These are phyloP conservation scores for Phytophthora sojae DNA, from an alignment of 352 stramenopile genomes.

Conservation along the genomic window DNA sequence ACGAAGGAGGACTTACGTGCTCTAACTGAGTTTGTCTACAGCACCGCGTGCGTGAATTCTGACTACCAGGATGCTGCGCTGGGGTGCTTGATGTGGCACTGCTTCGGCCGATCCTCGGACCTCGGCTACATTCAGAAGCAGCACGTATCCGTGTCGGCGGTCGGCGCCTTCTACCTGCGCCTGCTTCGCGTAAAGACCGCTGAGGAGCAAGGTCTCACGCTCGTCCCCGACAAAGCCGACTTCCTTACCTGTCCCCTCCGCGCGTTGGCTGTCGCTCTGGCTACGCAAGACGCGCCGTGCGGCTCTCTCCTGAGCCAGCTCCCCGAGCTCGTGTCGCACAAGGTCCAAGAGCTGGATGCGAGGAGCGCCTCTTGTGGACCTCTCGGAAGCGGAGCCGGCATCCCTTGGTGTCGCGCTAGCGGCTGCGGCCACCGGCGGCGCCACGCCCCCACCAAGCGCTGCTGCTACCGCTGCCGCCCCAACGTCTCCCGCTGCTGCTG, in stretches of 20 bases:
- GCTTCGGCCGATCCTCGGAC: slow-evolving; percentile 41
- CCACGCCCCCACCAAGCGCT: too few relatives aligned
- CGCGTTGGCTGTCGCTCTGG: slow-evolving; percentile 21
- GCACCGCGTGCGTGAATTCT: background rate
- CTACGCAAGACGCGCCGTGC: slow-evolving; percentile 16
- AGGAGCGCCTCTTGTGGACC: too few relatives aligned
- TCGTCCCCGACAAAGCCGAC: slow-evolving; percentile 32
- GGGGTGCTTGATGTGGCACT: slow-evolving; percentile 36
- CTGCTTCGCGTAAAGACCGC: slow-evolving; percentile 42
- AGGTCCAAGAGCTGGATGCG: too few relatives aligned
- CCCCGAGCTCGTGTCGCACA: background rate
- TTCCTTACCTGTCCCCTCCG: slow-evolving; percentile 34
- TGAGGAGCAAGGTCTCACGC: slow-evolving; percentile 35
- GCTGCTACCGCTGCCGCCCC: too few relatives aligned
- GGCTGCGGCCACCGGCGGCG: too few relatives aligned
- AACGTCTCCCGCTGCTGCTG: too few relatives aligned
- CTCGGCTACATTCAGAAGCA: slow-evolving; percentile 29
- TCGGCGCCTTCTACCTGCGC: slow-evolving; percentile 31
- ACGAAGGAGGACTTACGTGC: slow-evolving; percentile 14
- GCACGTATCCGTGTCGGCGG: slow-evolving; percentile 29
- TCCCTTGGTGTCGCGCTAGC: too few relatives aligned
- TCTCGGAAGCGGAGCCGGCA: too few relatives aligned
- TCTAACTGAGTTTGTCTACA: slow-evolving; percentile 14
- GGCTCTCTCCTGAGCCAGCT: slow-evolving; percentile 22
- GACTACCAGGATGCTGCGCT: slow-evolving; percentile 45